Evolutionary conservation across 1,284 basidiomycete species (phyloP).

Genomic region (Heterobasidion annosum): DNA sequence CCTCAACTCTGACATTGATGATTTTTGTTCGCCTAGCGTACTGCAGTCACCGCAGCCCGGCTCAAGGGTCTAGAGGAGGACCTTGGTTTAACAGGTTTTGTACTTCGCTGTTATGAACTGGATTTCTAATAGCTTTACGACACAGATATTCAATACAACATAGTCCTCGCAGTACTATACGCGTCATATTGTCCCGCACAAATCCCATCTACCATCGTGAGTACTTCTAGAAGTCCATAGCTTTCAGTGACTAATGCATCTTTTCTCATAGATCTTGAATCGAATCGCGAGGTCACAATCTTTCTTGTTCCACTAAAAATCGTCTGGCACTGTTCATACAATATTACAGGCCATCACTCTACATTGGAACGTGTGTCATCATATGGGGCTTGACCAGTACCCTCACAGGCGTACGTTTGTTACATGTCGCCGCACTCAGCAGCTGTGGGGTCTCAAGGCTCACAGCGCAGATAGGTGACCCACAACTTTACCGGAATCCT

Average conservation of each 20-base stretch:
- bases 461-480: not conserved
- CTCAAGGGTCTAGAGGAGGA: conserved; percentile 55
- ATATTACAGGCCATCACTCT: conserved; percentile 43
- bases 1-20: not conserved
- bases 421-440: not conserved
- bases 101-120: not conserved
- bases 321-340: not conserved
- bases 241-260: not conserved
- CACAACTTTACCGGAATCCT: conserved; percentile 39
- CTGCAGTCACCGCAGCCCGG: conserved; percentile 49
- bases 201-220: conserved; percentile 59
- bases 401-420: conserved; percentile 40
- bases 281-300: conserved; percentile 35
- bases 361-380: conserved; percentile 53
- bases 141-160: conserved; percentile 52
- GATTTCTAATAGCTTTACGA: not conserved
- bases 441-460: not conserved
- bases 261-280: conserved; percentile 34
- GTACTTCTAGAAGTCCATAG: conserved; percentile 3
- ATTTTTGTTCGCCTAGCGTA: conserved; percentile 29
- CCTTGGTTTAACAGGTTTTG: conserved; percentile 36
- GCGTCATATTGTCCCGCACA: conserved; percentile 54
- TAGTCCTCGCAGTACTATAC: conserved; percentile 49
- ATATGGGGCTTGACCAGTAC: conserved; percentile 55
- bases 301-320: not conserved